These are phyloP conservation scores for Tolypocladium amazonense DNA, from an alignment of 2,329 filamentous ascomycete species.

Conservation along the genomic window DNA sequence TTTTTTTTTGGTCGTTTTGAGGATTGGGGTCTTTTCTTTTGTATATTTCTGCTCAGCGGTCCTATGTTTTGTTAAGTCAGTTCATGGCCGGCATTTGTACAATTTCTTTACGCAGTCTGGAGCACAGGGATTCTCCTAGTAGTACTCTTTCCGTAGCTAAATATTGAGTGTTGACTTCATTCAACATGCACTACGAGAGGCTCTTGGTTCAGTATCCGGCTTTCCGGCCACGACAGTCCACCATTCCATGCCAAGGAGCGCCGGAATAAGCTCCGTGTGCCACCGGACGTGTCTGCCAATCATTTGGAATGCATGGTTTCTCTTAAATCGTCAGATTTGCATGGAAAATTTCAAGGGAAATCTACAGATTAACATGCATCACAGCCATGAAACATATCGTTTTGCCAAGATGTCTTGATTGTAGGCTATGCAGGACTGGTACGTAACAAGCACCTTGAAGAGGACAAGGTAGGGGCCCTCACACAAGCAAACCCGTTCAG, in stretches of 20 bases:
- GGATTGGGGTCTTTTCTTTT: no score
- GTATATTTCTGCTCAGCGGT: no score
- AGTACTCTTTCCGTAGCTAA: neutral
- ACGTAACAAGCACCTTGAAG: neutral
- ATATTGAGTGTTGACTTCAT: neutral
- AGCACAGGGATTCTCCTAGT: neutral
- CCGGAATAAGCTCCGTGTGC: neutral
- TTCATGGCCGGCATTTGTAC: neutral
- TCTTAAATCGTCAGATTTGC: neutral
- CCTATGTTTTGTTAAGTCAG: neutral
- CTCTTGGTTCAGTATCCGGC: neutral
- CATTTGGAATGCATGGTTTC: neutral
- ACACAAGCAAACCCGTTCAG: neutral
- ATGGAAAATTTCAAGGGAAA: neutral
- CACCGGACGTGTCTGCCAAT: neutral
- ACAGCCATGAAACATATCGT: neutral
- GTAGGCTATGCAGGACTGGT: neutral
- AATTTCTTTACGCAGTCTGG: neutral
- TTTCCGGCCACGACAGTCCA: neutral
- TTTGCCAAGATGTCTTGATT: neutral
- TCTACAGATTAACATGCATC: neutral
- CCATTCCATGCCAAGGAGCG: no score
- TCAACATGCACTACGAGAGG: neutral
- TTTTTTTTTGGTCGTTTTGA: no score
- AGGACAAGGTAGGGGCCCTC: neutral